Evolutionary conservation across 1,284 basidiomycete species (phyloP).

Genomic region (Laetiporus sulphureus): DNA sequence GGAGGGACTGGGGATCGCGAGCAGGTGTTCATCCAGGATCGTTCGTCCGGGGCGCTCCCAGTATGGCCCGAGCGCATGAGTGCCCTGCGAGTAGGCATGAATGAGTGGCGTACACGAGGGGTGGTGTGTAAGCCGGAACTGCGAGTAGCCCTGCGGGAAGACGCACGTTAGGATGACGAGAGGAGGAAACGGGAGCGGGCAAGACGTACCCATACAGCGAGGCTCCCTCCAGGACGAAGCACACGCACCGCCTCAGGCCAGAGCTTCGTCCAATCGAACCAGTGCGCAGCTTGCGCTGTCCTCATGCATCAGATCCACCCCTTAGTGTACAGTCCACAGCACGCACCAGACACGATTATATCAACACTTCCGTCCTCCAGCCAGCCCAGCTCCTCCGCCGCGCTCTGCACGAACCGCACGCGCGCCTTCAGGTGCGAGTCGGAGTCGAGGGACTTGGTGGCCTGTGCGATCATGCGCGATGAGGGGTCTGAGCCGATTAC

Average conservation of each 20-base stretch:
- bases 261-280: constrained; percentile 73
- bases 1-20: constrained; percentile 59
- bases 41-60: constrained; percentile 79
- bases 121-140: constrained; percentile 61
- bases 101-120: constrained; percentile 57
- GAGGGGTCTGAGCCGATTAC: constrained; percentile 75
- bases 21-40: constrained; percentile 68
- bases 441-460: constrained; percentile 33
- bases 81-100: constrained; percentile 50
- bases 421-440: constrained; percentile 15
- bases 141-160: constrained; percentile 61
- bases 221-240: constrained; percentile 61
- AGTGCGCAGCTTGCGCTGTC: constrained; percentile 78
- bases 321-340: neutral
- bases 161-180: too few relatives aligned
- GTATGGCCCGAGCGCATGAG: constrained; percentile 60
- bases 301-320: neutral
- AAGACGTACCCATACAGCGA: constrained; percentile 69
- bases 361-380: constrained; percentile 58
- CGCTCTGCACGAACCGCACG: constrained; percentile 37
- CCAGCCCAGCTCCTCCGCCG: constrained; percentile 52
- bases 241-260: constrained; percentile 69
- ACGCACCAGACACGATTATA: constrained; percentile 64
- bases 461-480: constrained; percentile 64
- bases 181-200: too few relatives aligned